phyloP scores from a whole-genome alignment of 2,329 filamentous ascomycete species.

The Periglandula ipomoeae region DNA sequence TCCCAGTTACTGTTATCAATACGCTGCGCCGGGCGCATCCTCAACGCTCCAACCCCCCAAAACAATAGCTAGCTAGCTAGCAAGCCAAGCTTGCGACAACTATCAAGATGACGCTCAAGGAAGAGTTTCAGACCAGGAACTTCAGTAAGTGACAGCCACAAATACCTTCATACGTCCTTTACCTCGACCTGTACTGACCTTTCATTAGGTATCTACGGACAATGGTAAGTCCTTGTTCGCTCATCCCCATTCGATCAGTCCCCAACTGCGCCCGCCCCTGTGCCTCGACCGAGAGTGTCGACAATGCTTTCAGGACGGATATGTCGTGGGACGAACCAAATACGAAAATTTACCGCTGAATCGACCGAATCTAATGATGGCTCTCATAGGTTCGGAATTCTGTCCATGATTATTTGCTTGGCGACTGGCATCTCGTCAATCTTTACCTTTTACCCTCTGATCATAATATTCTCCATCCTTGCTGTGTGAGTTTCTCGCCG shows the following conservation, averaged over 20 bases:
- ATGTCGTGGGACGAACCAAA: background rate
- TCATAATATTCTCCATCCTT: conserved; percentile 44
- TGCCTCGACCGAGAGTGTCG: background rate
- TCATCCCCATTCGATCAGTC: background rate
- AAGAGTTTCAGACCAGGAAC: conserved; percentile 64
- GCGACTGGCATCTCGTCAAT: conserved; percentile 61
- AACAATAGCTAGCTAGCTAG: background rate
- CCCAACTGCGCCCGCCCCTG: background rate
- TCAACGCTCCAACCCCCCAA: background rate
- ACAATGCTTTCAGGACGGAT: background rate
- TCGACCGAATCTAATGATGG: conserved; percentile 4
- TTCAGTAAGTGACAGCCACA: conserved; percentile 49
- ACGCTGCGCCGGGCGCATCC: conserved; percentile 3
- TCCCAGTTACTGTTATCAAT: background rate
- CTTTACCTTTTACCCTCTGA: conserved; percentile 41
- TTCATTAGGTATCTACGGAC: conserved; percentile 59
- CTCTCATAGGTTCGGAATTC: conserved; percentile 50
- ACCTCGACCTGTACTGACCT: conserved; percentile 2
- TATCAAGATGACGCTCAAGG: conserved; percentile 58
- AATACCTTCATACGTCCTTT: conserved; percentile 5
- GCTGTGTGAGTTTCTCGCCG: conserved; percentile 46
- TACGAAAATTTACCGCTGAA: background rate
- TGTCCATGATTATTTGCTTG: conserved; percentile 63
- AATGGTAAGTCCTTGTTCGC: conserved; percentile 50
- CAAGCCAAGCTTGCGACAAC: conserved; percentile 2